Evolutionary conservation across 495 filamentous ascomycete species (phyloP), one percentile per base, ranked within the genome.

Genomic region (Talaromyces borbonicus): DNA sequence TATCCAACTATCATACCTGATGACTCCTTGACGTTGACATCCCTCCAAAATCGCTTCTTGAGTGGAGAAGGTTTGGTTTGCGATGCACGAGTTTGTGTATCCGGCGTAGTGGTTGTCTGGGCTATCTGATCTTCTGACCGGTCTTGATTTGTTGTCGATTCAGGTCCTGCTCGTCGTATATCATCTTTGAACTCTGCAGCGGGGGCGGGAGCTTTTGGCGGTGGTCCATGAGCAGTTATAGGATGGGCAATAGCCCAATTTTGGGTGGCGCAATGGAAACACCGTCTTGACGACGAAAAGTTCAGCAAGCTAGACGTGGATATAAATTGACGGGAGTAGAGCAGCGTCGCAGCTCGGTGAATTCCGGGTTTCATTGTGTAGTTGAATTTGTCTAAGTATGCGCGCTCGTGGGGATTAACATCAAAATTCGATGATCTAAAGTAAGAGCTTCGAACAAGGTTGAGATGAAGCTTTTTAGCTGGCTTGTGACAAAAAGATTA

Each of bases 1-100:
- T 38, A 1, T 2, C n/a, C 16, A n/a, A n/a, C n/a, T n/a, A 38
- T 20, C 16, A 22, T 78, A 71, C 46, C 73, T 57, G 47, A 72
- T 65, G 58, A 61, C 38, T 56, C 56, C 38, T 73, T 64, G 12
- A 93, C 80, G 54, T 71, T 61, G 4, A 87, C 85, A 64, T 90
- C 72, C 56, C 83, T 87, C 87, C 88, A 95, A 60, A 93, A 92
- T 6, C 85, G 72, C 61, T 81, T 83, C 58, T 73, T 76, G 47
- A 85, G 62, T 32, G 68, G 61, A 22, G 50, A 62, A 12, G 67
- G 58, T 41, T 35, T 42, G 4, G 67, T 59, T 50, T 74, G 67
- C 8, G 58, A 33, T 22, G 50, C 41, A 8, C 54, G 52, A 14
- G 38, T n/a, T 5, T 15, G n/a, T 7, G 43, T 25, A 65, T 56